These are phyloP conservation scores for Lactarius evosmus DNA, from an alignment of 768 basidiomycete species.

Conservation along the genomic window DNA sequence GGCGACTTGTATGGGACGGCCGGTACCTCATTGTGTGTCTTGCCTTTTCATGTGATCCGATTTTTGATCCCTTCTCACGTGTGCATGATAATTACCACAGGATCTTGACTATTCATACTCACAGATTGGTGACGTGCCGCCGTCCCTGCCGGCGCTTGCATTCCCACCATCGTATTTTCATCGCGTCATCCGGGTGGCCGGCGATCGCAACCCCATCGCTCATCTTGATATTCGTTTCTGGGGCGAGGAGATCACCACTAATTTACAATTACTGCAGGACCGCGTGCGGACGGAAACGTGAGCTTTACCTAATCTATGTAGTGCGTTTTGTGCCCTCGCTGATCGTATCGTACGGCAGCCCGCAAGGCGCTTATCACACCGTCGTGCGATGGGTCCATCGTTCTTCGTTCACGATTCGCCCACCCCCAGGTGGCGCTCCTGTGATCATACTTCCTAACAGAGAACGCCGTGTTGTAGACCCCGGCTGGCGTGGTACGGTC, in stretches of 20 bases:
- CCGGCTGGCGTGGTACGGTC: constrained; percentile 80
- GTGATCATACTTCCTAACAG: constrained; percentile 32
- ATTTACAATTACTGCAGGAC: constrained; percentile 75
- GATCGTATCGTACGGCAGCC: constrained; percentile 41
- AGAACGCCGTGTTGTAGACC: constrained; percentile 49
- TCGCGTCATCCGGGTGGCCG: constrained; percentile 62
- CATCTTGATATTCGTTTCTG: constrained; percentile 76
- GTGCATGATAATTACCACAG: constrained; percentile 37
- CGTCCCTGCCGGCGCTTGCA: constrained; percentile 73
- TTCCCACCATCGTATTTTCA: constrained; percentile 91
- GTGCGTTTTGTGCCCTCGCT: constrained; percentile 20
- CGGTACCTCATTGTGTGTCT: constrained; percentile 74
- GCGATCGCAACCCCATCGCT: constrained; percentile 47
- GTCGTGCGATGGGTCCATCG: constrained; percentile 86
- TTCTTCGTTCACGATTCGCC: constrained; percentile 67
- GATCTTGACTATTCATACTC: constrained; percentile 86
- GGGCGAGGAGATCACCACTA: constrained; percentile 71
- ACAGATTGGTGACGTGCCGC: constrained; percentile 68
- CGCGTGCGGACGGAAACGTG: constrained; percentile 77
- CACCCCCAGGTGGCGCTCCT: constrained; percentile 38
- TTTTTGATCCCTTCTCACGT: constrained; percentile 1
- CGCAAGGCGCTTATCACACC: constrained; percentile 73
- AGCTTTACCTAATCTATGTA: constrained; percentile 33
- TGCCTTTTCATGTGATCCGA: constrained; percentile 21
- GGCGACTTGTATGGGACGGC: constrained; percentile 87